Conservation (phyloP, 352 stramenopile species). For the Phytophthora sp. region DNA sequence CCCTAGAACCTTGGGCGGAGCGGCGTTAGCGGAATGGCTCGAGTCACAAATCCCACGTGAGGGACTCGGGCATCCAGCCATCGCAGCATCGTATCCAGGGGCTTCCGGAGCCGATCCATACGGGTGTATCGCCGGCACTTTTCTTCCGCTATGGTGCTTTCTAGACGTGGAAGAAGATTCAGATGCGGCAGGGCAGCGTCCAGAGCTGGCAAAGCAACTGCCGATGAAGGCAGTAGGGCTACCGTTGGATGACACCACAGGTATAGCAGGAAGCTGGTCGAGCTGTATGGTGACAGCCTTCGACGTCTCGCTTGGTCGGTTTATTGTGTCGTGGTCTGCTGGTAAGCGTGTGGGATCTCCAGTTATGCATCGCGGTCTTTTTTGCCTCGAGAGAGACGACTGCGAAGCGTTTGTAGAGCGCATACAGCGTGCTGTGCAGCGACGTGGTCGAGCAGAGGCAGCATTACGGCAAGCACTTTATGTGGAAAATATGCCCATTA, state of each 20-base stretch:
- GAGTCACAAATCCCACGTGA: slow-evolving; percentile 52
- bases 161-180: slow-evolving; percentile 55
- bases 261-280: slow-evolving; percentile 71
- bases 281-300: slow-evolving; percentile 77
- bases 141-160: slow-evolving; percentile 79
- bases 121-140: slow-evolving; percentile 48
- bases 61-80: slow-evolving; percentile 48
- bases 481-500: slow-evolving; percentile 81
- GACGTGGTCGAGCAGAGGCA: slow-evolving; percentile 65
- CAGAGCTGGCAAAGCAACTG: slow-evolving; percentile 30
- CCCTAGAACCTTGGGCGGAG: slow-evolving; percentile 24
- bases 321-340: slow-evolving; percentile 77
- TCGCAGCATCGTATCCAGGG: slow-evolving; percentile 20
- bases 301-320: slow-evolving; percentile 49
- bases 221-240: slow-evolving; percentile 73
- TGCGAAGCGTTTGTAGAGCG: slow-evolving; percentile 51
- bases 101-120: slow-evolving; percentile 9
- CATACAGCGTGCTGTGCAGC: slow-evolving; percentile 45
- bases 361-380: slow-evolving; percentile 60
- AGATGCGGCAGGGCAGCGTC: neutral
- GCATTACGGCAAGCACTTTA: slow-evolving; percentile 69
- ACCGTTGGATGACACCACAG: slow-evolving; percentile 60
- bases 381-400: slow-evolving; percentile 71
- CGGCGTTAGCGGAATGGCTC: slow-evolving; percentile 52
- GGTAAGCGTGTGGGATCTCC: slow-evolving; percentile 75